Evolutionary conservation across 768 basidiomycete genomes (phyloP).

Genomic region (Suillus decipiens): DNA sequence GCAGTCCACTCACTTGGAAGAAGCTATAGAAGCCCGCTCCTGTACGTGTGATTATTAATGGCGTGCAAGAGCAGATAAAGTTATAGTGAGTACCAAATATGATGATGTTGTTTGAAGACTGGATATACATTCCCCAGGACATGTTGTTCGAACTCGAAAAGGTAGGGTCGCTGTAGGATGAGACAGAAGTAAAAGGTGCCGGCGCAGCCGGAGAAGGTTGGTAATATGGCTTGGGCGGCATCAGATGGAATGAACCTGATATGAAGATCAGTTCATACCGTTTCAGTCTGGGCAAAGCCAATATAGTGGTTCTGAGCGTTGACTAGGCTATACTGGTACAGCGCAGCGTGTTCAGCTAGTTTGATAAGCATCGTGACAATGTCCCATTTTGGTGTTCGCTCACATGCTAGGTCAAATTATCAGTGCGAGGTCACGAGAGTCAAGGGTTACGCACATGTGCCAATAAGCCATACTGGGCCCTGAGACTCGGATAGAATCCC

Average conservation of each 20-base stretch:
- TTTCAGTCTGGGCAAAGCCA: conserved; percentile 55
- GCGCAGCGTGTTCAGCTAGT: conserved; percentile 45
- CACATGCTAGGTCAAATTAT: conserved; percentile 26
- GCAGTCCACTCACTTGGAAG: conserved; percentile 39
- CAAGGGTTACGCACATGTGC: conserved; percentile 44
- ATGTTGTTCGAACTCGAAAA: conserved; percentile 32
- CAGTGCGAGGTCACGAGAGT: conserved; percentile 5
- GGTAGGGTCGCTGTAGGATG: conserved; percentile 41
- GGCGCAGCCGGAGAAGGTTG: conserved; percentile 48
- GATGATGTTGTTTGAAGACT: conserved; percentile 42
- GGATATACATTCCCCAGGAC: conserved; percentile 47
- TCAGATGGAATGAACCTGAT: background rate
- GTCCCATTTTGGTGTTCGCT: conserved; percentile 10
- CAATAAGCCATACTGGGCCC: conserved; percentile 83
- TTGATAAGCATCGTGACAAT: conserved; percentile 1
- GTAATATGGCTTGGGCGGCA: conserved; percentile 44
- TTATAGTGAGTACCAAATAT: conserved; percentile 39
- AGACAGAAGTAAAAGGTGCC: conserved; percentile 39
- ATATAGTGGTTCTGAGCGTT: conserved; percentile 50
- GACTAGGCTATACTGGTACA: conserved; percentile 53
- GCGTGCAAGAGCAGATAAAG: conserved; percentile 14
- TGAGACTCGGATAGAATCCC: conserved; percentile 73
- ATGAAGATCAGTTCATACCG: conserved; percentile 31
- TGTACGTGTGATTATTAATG: conserved; percentile 14
- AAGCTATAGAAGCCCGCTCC: conserved; percentile 56